A percentile compares a stretch with the other conserved stretches of the same genome.
Evolutionary conservation across 805 yeast genomes (phyloP).

Genomic region (Candida gorgasii): DNA sequence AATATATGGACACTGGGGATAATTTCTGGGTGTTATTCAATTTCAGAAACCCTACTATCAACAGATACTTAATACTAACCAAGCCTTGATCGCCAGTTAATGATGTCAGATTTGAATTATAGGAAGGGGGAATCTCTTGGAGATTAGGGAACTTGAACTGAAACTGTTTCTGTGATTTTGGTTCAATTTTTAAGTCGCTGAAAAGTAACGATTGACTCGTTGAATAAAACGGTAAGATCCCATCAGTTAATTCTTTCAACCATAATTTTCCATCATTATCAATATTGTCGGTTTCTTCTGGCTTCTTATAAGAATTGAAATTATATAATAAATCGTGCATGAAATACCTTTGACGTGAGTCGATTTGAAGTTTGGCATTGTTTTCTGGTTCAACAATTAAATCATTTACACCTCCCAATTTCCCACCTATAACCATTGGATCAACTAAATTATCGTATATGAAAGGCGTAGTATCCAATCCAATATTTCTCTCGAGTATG

Average conservation of each 20-base stretch:
- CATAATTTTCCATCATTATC: slow-evolving; percentile 16
- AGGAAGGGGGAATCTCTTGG: slow-evolving; percentile 38
- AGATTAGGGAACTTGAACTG: slow-evolving; percentile 25
- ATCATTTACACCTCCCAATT: slow-evolving; percentile 39
- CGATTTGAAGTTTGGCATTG: slow-evolving; percentile 18
- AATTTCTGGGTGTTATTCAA: slow-evolving; percentile 17
- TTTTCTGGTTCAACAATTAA: slow-evolving; percentile 23
- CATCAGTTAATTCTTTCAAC: slow-evolving; percentile 28
- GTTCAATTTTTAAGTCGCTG: slow-evolving; percentile 26
- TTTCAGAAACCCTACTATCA: slow-evolving; percentile 32
- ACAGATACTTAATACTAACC: slow-evolving; percentile 36
- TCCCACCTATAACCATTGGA: slow-evolving; percentile 31
- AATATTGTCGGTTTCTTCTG: slow-evolving; percentile 4
- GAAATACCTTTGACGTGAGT: slow-evolving; percentile 22
- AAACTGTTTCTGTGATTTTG: slow-evolving; percentile 20
- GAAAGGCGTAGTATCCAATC: slow-evolving; percentile 14
- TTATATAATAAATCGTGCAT: slow-evolving; percentile 37
- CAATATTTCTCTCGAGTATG: slow-evolving; percentile 21
- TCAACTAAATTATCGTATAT: slow-evolving; percentile 14
- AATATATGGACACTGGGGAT: slow-evolving; percentile 28
- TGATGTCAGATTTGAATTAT: slow-evolving; percentile 43
- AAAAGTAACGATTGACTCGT: slow-evolving; percentile 42
- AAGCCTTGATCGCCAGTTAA: slow-evolving; percentile 40
- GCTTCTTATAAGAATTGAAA: slow-evolving; percentile 26
- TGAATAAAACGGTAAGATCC: slow-evolving; percentile 40